Conservation (phyloP, 768 basidiomycete genomes). For the Saitozyma sp. region DNA sequence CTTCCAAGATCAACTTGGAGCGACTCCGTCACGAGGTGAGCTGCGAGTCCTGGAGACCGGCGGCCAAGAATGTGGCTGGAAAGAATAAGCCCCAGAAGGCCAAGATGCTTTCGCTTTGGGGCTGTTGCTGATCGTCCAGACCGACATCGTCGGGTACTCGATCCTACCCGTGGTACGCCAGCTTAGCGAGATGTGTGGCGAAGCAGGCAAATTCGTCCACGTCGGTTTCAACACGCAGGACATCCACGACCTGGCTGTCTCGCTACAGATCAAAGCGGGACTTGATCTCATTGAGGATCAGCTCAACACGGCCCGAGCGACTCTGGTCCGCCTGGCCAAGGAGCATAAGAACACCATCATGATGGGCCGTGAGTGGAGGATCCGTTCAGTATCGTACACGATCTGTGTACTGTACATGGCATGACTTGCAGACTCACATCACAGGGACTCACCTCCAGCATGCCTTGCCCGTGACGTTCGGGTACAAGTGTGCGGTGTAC, state of each 20-base stretch:
- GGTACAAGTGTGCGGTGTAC: constrained; percentile 15
- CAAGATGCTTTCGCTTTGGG: too few relatives aligned
- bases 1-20: constrained; percentile 9
- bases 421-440: background rate
- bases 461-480: constrained; percentile 18
- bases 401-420: background rate
- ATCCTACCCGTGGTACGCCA: constrained; percentile 14
- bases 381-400: too few relatives aligned
- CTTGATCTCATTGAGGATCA: constrained; percentile 11
- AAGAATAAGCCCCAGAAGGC: too few relatives aligned
- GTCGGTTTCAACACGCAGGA: constrained; percentile 9
- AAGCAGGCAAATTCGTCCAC: constrained; percentile 9
- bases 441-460: constrained; percentile 15
- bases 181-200: constrained; percentile 12
- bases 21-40: constrained; percentile 1
- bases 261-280: constrained; percentile 12
- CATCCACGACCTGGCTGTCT: constrained; percentile 13
- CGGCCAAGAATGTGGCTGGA: too few relatives aligned
- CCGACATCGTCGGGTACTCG: constrained; percentile 16
- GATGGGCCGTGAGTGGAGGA: constrained; percentile 4
- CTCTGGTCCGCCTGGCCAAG: constrained; percentile 4
- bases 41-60: too few relatives aligned
- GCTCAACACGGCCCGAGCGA: constrained; percentile 8
- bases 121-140: background rate
- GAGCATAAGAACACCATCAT: constrained; percentile 11